Evolutionary conservation across 2,329 filamentous ascomycete species (phyloP).

Genomic region (Calonectria crousiana): DNA sequence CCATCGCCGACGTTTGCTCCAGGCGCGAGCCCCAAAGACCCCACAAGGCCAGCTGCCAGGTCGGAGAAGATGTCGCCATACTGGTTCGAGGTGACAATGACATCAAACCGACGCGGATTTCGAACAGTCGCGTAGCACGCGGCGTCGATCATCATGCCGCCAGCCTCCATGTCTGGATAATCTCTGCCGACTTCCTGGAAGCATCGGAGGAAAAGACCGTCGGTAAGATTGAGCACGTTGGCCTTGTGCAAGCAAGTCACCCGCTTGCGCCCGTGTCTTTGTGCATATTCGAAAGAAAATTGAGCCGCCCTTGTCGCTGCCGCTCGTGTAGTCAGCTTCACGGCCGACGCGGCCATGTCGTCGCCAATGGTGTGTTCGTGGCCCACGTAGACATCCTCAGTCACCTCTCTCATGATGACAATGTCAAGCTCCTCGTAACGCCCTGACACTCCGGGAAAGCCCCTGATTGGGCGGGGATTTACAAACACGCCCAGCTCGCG

Average conservation of each 20-base stretch:
- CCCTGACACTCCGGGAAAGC: slow-evolving; percentile 13
- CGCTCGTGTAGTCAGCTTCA: slow-evolving; percentile 19
- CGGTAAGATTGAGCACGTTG: slow-evolving; percentile 23
- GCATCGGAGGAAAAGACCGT: slow-evolving; percentile 21
- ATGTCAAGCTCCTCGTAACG: slow-evolving; percentile 8
- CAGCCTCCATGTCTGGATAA: slow-evolving; percentile 4
- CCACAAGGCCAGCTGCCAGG: slow-evolving; percentile 8
- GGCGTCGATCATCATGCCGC: slow-evolving; percentile 20
- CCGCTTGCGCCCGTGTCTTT: slow-evolving; percentile 6
- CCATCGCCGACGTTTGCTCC: slow-evolving; percentile 13
- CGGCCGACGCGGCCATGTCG: slow-evolving; percentile 9
- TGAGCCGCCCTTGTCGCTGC: slow-evolving; percentile 2
- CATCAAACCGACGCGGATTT: slow-evolving; percentile 13
- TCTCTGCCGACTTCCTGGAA: slow-evolving; percentile 16
- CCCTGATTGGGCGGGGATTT: slow-evolving; percentile 14
- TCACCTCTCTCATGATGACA: slow-evolving; percentile 23
- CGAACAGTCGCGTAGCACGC: slow-evolving; percentile 18
- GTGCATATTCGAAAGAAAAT: slow-evolving; percentile 18
- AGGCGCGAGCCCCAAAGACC: slow-evolving; percentile 12
- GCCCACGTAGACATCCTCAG: slow-evolving; percentile 16
- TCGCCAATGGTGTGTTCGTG: slow-evolving; percentile 15
- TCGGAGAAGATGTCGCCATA: slow-evolving; percentile 26
- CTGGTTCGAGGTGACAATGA: slow-evolving; percentile 18
- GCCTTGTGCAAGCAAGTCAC: slow-evolving; percentile 25
- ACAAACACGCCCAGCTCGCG: slow-evolving; percentile 18